phyloP scores from a whole-genome alignment of 1,284 basidiomycete genomes.

The Leucocoprinus gongylophorus region DNA sequence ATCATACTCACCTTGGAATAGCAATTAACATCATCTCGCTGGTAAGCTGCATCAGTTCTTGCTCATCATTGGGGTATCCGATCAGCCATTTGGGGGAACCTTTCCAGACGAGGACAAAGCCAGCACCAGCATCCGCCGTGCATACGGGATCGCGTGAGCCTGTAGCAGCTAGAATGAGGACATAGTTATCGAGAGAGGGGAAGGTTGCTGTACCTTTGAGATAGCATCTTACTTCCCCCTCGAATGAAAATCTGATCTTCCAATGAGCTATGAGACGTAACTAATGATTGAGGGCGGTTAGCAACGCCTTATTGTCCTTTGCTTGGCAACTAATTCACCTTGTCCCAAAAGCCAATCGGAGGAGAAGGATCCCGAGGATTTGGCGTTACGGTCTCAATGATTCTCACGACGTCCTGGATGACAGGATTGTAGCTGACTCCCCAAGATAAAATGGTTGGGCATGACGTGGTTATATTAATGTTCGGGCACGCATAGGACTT shows the following conservation, averaged over 20 bases:
- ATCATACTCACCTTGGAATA: constrained; percentile 65
- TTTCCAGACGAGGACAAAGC: constrained; percentile 86
- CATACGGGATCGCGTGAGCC: constrained; percentile 83
- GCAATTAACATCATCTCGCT: constrained; percentile 78
- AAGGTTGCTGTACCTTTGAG: constrained; percentile 63
- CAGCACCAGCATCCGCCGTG: constrained; percentile 72
- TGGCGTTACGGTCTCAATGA: constrained; percentile 79
- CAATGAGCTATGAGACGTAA: constrained; percentile 83
- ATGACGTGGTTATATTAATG: constrained; percentile 60
- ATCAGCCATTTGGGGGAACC: constrained; percentile 72
- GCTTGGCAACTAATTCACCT: constrained; percentile 34
- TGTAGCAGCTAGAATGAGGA: constrained; percentile 25
- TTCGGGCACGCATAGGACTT: constrained; percentile 85
- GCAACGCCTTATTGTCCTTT: background rate
- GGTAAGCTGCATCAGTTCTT: constrained; percentile 79
- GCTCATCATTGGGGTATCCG: constrained; percentile 67
- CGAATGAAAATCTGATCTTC: constrained; percentile 67
- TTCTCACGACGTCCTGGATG: constrained; percentile 81
- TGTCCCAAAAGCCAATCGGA: constrained; percentile 92
- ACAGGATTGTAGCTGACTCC: constrained; percentile 85
- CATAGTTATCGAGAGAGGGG: background rate
- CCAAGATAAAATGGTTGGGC: constrained; percentile 80
- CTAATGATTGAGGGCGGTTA: constrained; percentile 32
- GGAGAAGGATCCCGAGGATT: constrained; percentile 85
- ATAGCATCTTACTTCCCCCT: constrained; percentile 70